Base-by-base conservation (phyloP, 257 asterid species). In the Solanum pimpinellifolium region DNA sequence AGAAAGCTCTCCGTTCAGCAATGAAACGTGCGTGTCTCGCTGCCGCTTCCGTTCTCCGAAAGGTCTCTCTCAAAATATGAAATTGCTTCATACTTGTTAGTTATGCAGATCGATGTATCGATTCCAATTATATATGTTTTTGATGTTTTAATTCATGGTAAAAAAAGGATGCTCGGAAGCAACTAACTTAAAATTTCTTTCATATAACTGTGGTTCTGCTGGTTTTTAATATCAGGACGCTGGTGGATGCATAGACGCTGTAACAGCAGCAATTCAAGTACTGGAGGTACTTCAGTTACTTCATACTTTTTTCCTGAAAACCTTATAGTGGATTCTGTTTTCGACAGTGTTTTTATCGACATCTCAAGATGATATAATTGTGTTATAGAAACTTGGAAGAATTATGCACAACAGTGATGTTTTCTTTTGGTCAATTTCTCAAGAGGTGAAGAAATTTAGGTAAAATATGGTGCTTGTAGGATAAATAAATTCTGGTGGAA, bases 21-120 rank as follows among this genome's bases (percentile, higher is more conserved):
- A 93, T 97, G 94, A 94, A 90, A 81, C 96, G 96, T n/a, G 98
- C 99, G 87, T 94, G 97, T 86, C 84, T 90, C 80, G 94, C 98
- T 33, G 98, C 99, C 29, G 93, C 98, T 88, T 90, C 95, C n/a
- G n/a, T 94, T 92, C 98, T 97, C 87, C 88, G 89, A 76, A 84
- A 94, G 98, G 98, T 95, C 39, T 37, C 21, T 78, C 33, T 87
- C 80, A 23, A 69, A 69, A 14, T 27, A 29, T 29, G 9, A 69
- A 69, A 66, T 66, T 11, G 39, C 75, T 68, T 68, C 75, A n/a
- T 68, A 7, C 39, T 68, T 68, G 11, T 68, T 21, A 12, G 21
- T 31, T 70, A 6, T 37, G 5, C 20, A 70, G 59, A 49, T 49
- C 59, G 20, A 18, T 14, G 21, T 49, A 49, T 49, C 59, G 80